These are phyloP conservation scores for Arctostaphylos glauca DNA, from an alignment of 148 eudicot genomes.

Conservation along the genomic window DNA sequence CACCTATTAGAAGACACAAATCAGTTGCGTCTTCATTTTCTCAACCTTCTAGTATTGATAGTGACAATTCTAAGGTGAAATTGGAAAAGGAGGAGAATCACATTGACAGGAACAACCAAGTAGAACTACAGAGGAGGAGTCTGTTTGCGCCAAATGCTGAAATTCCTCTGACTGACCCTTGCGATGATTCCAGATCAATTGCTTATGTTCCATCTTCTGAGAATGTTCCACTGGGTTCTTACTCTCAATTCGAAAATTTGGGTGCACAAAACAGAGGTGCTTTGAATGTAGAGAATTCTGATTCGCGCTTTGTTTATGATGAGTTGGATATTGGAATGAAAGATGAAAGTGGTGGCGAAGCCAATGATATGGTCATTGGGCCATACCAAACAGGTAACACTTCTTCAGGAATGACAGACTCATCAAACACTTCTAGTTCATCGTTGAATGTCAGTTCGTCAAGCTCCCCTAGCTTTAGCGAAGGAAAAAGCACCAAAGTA, in stretches of 20 bases:
- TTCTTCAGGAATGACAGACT: constrained; percentile 75
- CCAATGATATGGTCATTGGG: constrained; percentile 34
- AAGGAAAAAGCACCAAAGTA: constrained; percentile 16
- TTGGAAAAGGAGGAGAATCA: constrained; percentile 37
- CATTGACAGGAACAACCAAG: constrained; percentile 18
- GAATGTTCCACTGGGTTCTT: constrained; percentile 20
- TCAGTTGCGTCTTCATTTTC: constrained; percentile 14
- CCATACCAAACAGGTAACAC: constrained; percentile 38
- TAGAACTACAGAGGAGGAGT: background rate
- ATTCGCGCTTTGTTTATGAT: constrained; percentile 25
- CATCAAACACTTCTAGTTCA: constrained; percentile 62
- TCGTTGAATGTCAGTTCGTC: constrained; percentile 47
- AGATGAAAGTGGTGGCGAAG: constrained; percentile 19
- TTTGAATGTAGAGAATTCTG: constrained; percentile 26
- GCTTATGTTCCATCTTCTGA: constrained; percentile 21
- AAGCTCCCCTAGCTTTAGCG: constrained; percentile 45
- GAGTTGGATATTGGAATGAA: constrained; percentile 27
- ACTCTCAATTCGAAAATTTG: constrained; percentile 18
- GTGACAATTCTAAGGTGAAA: constrained; percentile 38
- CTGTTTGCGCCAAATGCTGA: constrained; percentile 17
- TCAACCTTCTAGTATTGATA: constrained; percentile 18
- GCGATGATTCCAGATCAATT: constrained; percentile 25
- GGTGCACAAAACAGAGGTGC: background rate
- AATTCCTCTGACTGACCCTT: background rate
- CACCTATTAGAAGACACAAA: constrained; percentile 13